Evolutionary conservation across 2,329 filamentous ascomycete species (phyloP), one percentile per base, ranked within the genome.

Genomic region (Boeremia exigua): DNA sequence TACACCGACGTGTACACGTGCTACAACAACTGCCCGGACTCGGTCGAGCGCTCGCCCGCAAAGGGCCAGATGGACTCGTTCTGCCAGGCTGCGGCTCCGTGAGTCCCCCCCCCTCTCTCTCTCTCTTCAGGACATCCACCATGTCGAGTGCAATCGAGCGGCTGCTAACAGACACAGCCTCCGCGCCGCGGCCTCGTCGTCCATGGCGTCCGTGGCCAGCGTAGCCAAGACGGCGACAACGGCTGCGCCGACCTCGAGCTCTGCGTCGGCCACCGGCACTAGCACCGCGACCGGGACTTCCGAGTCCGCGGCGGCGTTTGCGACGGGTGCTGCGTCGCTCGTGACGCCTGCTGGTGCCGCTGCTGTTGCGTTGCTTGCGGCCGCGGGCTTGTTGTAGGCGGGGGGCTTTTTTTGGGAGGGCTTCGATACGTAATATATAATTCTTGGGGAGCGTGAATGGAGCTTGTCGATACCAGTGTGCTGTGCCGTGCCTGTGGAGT

Each of bases 1-100:
- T 84, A 82, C 71, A 80, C 69, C 33, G 79, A 82, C 48, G 76
- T 85, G 32, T 63, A 83, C 61, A 83, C 80, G 29, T 88, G 86
- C 81, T 88, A 86, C 78, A 82, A 83, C 78, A 85, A 86, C 78
- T 88, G 86, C 77, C 84, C 85, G 48, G 72, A 77, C 61, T 79
- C 82, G 65, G 59, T 76, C 14, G 73, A 69, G 40, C 65, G 57
- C 56, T 46, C 64, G 5, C 65, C 72, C 0, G 70, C 74, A 37
- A 52, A 75, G 63, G 73, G 72, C 63, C 66, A 71, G 58, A 72
- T 75, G 15, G 72, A 67, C 3, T 61, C 64, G 33, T 76, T 59
- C 70, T 82, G 80, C 64, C 68, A 70, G 46, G 79, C 79, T 28
- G 79, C 78, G 9, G 70, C 70, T 19, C 76, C 77, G 57, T 76